Evolutionary conservation across 169 alveolate species (phyloP).

Genomic region (Amoebophrya sp.): DNA sequence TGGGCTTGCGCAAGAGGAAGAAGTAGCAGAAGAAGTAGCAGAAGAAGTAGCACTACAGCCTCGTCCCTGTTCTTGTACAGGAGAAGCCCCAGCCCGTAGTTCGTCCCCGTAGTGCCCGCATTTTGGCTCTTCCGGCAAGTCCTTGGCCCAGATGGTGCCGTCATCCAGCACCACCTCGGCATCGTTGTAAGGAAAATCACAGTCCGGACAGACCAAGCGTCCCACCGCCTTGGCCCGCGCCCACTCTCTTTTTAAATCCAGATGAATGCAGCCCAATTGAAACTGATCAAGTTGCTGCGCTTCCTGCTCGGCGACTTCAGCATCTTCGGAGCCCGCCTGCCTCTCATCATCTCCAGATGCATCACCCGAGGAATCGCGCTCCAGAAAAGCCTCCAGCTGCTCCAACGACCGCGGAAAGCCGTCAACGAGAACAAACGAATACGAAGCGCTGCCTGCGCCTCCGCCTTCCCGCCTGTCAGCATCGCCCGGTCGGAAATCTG

Average conservation of each 20-base stretch:
- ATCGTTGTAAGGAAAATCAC: background rate
- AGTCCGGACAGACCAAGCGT: background rate
- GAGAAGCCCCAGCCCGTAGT: too few relatives aligned
- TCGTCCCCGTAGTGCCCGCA: too few relatives aligned
- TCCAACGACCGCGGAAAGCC: background rate
- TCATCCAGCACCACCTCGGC: background rate
- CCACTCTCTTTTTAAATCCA: background rate
- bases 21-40: too few relatives aligned
- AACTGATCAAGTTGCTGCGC: background rate
- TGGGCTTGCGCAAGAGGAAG: too few relatives aligned
- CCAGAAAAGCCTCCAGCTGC: background rate
- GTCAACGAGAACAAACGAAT: background rate
- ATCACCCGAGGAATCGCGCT: too few relatives aligned
- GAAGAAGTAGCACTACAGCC: too few relatives aligned
- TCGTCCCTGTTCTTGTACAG: too few relatives aligned
- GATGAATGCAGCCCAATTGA: background rate
- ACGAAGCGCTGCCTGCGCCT: too few relatives aligned
- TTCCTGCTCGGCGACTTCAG: too few relatives aligned
- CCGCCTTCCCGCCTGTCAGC: too few relatives aligned
- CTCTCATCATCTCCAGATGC: background rate
- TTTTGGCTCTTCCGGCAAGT: background rate
- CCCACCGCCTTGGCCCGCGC: background rate
- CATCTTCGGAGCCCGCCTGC: too few relatives aligned
- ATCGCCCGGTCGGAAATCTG: too few relatives aligned
- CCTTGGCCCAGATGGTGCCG: background rate